Percentiles rank a stretch among this genome's conserved stretches.
phyloP scores from a whole-genome alignment of 202 grass and related monocot genomes.

The Saccharum hybrid region DNA sequence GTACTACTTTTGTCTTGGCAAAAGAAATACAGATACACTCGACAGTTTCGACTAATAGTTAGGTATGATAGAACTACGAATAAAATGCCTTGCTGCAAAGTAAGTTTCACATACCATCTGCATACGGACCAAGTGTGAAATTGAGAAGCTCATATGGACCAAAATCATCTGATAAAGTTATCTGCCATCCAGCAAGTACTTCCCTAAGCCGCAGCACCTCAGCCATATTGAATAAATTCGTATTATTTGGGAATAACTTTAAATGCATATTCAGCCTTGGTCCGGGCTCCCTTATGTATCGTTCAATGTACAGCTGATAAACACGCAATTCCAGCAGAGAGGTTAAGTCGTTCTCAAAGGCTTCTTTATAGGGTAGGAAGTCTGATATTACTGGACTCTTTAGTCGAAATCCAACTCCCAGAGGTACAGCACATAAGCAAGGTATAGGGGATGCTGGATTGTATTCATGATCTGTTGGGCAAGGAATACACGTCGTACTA shows the following conservation, averaged over 20 bases:
- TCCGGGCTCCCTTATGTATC: conserved; percentile 69
- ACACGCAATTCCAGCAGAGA: conserved; percentile 47
- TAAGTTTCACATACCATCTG: conserved; percentile 57
- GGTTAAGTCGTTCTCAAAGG: conserved; percentile 61
- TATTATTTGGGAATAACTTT: conserved; percentile 84
- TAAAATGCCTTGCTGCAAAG: conserved; percentile 1
- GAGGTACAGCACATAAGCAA: conserved; percentile 72
- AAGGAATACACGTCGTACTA: conserved; percentile 47
- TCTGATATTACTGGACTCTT: conserved; percentile 89
- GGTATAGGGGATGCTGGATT: conserved; percentile 67
- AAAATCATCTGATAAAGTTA: conserved; percentile 73
- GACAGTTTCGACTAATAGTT: conserved; percentile 5
- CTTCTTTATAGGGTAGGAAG: conserved; percentile 63
- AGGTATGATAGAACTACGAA: not conserved
- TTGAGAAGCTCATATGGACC: conserved; percentile 96
- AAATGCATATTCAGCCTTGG: conserved; percentile 82
- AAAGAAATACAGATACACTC: conserved; percentile 14
- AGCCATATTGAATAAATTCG: conserved; percentile 55
- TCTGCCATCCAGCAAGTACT: conserved; percentile 74
- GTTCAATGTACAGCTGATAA: conserved; percentile 74
- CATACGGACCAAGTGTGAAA: conserved; percentile 77
- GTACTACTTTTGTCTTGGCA: not conserved
- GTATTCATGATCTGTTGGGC: conserved; percentile 71
- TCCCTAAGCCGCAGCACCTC: conserved; percentile 59
- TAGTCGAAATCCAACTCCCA: conserved; percentile 81